Conservation (phyloP, 2,329 filamentous ascomycete species). For the Dactylellina haptotyla region DNA sequence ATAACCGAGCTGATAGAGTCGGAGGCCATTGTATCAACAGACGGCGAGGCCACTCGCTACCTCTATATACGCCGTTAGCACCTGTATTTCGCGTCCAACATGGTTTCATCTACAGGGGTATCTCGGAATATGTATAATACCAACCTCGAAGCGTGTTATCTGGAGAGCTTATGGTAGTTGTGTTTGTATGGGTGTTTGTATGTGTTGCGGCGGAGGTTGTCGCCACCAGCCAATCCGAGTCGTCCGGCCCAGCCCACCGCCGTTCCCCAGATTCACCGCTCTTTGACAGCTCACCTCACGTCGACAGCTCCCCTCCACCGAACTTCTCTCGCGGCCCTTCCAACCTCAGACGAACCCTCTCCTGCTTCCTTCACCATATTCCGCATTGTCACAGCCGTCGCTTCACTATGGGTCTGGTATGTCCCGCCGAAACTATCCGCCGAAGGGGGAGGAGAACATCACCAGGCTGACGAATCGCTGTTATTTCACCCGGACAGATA, state of each 20-base stretch:
- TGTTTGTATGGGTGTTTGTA: not conserved
- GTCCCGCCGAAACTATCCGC: conserved; percentile 16
- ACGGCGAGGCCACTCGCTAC: not conserved
- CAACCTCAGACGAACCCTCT: not conserved
- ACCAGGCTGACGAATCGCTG: conserved; percentile 42
- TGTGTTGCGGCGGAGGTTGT: conserved; percentile 35
- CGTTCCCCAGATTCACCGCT: conserved; percentile 3
- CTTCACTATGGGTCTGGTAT: conserved; percentile 49
- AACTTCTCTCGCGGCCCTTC: not conserved
- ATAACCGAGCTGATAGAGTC: conserved; percentile 63
- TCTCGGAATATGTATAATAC: no score
- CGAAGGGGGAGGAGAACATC: not conserved
- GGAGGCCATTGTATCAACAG: not conserved
- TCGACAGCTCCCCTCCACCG: not conserved
- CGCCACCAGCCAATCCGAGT: conserved; percentile 14
- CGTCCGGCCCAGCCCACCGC: not conserved
- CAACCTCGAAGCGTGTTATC: no score
- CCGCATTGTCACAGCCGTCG: not conserved
- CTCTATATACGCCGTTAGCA: no score
- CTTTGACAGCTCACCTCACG: conserved; percentile 39
- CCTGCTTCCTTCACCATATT: not conserved
- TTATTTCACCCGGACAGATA: conserved; percentile 70
- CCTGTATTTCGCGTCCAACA: no score
- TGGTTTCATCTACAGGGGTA: no score
- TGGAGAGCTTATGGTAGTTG: not conserved